Evolutionary conservation across 768 basidiomycete species (phyloP).

Genomic region (Phanerochaete carnosa): DNA sequence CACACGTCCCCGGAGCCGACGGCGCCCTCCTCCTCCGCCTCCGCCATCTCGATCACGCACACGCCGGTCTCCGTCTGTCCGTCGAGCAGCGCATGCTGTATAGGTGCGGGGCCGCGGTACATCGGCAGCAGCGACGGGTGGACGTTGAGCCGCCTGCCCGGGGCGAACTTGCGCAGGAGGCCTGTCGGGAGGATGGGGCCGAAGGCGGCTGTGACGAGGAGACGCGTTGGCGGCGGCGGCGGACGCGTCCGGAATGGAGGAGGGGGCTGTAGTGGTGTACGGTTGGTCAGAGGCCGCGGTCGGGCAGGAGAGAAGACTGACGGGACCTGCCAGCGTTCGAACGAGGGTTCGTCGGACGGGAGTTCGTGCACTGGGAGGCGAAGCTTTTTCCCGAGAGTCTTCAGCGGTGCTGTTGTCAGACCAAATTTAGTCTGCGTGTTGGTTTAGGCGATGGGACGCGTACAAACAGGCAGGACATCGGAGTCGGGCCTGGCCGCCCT

Average conservation of each 20-base stretch:
- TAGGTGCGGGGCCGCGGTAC: conserved; percentile 89
- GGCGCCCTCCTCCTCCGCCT: conserved; percentile 55
- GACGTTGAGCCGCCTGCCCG: conserved; percentile 68
- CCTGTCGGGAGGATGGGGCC: conserved; percentile 74
- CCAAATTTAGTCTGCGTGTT: not conserved
- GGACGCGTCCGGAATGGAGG: conserved; percentile 28
- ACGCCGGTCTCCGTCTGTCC: conserved; percentile 73
- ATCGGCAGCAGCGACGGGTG: conserved; percentile 86
- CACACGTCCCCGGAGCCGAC: conserved; percentile 81
- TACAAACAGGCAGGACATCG: conserved; percentile 54
- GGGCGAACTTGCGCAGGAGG: conserved; percentile 60
- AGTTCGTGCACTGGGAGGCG: conserved; percentile 56
- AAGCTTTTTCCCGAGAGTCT: conserved; percentile 50
- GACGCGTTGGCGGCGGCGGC: conserved; percentile 36
- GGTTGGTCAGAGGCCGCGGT: conserved; percentile 5
- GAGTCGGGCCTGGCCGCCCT: conserved; percentile 60
- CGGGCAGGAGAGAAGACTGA: not conserved
- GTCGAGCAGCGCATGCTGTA: conserved; percentile 77
- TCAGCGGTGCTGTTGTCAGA: conserved; percentile 60
- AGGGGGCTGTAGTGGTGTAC: conserved; percentile 37
- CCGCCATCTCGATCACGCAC: conserved; percentile 74
- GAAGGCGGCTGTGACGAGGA: conserved; percentile 88
- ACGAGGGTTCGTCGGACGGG: conserved; percentile 54
- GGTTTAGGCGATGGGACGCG: conserved; percentile 25
- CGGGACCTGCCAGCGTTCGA: conserved; percentile 63